Evolutionary conservation across 177 flowering plant genomes (phyloP).

Genomic region (Vitis hybrid): DNA sequence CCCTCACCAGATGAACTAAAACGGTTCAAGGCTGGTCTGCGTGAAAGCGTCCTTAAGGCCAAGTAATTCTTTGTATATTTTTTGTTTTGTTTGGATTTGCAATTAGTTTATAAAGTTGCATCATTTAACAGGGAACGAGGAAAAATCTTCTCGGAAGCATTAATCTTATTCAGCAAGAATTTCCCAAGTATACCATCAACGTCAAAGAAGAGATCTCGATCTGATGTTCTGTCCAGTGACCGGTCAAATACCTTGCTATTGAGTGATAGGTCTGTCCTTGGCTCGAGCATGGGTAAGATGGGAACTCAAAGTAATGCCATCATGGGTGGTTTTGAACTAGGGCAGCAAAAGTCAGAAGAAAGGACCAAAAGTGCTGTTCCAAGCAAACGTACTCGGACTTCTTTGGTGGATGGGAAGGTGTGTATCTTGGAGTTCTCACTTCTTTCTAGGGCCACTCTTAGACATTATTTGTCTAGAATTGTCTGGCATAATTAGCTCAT

Average conservation of each 20-base stretch:
- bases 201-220: slow-evolving; percentile 72
- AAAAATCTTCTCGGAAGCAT: slow-evolving; percentile 49
- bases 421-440: slow-evolving; percentile 13
- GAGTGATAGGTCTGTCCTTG: slow-evolving; percentile 52
- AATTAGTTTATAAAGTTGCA: slow-evolving; percentile 6
- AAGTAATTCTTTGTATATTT: slow-evolving; percentile 43
- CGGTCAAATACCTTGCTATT: slow-evolving; percentile 39
- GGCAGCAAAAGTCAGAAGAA: slow-evolving; percentile 64
- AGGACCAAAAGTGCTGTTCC: slow-evolving; percentile 51
- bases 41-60: slow-evolving; percentile 51
- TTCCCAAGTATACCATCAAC: slow-evolving; percentile 54
- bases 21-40: slow-evolving; percentile 49
- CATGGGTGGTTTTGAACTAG: slow-evolving; percentile 46
- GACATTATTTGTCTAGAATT: neutral
- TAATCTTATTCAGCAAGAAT: slow-evolving; percentile 53
- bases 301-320: slow-evolving; percentile 48
- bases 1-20: slow-evolving; percentile 62
- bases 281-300: slow-evolving; percentile 50
- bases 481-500: neutral
- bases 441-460: neutral
- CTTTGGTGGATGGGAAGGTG: slow-evolving; percentile 69
- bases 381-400: slow-evolving; percentile 78
- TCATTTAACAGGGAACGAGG: slow-evolving; percentile 53
- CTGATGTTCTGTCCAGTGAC: slow-evolving; percentile 51
- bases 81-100: slow-evolving; percentile 12